Evolutionary conservation across 495 filamentous ascomycete genomes (phyloP).

Genomic region (Annulohypoxylon maeteangense): DNA sequence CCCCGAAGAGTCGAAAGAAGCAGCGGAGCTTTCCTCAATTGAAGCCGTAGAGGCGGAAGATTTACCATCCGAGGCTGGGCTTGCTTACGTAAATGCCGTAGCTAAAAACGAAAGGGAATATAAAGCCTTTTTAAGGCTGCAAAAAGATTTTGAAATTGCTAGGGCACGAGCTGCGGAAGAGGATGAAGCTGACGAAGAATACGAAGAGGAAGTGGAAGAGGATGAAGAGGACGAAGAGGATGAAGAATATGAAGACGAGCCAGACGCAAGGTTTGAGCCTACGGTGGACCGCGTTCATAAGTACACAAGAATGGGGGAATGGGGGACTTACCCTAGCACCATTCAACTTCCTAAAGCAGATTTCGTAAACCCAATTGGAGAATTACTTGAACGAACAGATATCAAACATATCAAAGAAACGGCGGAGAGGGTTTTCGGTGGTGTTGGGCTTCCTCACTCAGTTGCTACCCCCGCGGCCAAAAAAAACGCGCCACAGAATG

Average conservation of each 20-base stretch:
- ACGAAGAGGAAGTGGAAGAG: constrained; percentile 52
- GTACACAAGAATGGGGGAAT: constrained; percentile 70
- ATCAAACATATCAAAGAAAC: constrained; percentile 77
- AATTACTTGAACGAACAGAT: constrained; percentile 71
- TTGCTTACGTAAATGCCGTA: constrained; percentile 53
- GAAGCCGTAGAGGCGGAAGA: constrained; percentile 2
- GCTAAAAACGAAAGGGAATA: constrained; percentile 63
- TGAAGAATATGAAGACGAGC: constrained; percentile 51
- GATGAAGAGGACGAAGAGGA: constrained; percentile 53
- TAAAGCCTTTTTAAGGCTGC: constrained; percentile 59
- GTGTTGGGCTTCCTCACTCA: constrained; percentile 76
- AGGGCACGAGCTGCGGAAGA: constrained; percentile 58
- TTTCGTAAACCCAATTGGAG: constrained; percentile 73
- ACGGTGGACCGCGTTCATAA: constrained; percentile 66
- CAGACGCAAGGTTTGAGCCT: constrained; percentile 43
- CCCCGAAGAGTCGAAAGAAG: constrained; percentile 25
- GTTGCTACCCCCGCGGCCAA: constrained; percentile 52
- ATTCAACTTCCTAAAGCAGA: constrained; percentile 72
- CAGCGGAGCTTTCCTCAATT: neutral
- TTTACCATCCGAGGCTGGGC: constrained; percentile 41
- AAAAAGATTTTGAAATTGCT: constrained; percentile 64
- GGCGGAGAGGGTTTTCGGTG: constrained; percentile 78
- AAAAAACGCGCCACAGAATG: constrained; percentile 67
- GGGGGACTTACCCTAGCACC: constrained; percentile 74
- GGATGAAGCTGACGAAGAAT: constrained; percentile 58